These are phyloP conservation scores for Silene conica DNA, from an alignment of 148 eudicot genomes.

Conservation along the genomic window DNA sequence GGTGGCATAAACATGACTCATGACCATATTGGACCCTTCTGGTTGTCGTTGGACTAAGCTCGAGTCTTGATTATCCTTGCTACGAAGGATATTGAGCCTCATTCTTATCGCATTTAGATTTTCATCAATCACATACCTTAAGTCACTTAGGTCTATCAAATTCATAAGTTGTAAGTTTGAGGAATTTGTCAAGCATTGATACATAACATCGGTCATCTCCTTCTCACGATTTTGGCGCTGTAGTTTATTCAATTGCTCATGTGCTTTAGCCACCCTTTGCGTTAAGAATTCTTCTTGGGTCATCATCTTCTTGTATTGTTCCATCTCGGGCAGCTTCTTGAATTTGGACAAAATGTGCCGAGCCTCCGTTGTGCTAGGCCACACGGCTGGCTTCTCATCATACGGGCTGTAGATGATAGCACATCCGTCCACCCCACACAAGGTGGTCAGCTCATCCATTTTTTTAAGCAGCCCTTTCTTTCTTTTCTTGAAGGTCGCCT, in stretches of 20 bases:
- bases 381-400: constrained; percentile 3
- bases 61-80: neutral
- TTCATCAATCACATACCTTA: constrained; percentile 5
- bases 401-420: constrained; percentile 9
- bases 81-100: neutral
- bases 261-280: constrained; percentile 15
- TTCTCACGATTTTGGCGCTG: constrained; percentile 5
- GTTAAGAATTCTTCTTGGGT: constrained; percentile 10
- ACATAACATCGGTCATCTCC: constrained; percentile 6
- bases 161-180: neutral
- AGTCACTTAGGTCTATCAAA: neutral
- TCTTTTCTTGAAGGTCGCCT: constrained; percentile 7
- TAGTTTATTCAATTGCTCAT: constrained; percentile 1
- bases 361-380: neutral
- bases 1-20: neutral
- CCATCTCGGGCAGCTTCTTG: constrained; percentile 12
- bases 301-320: constrained; percentile 12
- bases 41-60: neutral
- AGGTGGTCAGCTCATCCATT: constrained; percentile 14
- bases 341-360: constrained; percentile 6
- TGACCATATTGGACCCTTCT: too few relatives aligned
- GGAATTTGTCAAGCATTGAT: neutral
- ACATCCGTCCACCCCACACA: constrained; percentile 6
- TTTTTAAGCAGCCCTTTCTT: constrained; percentile 10
- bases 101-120: neutral